Base-by-base conservation (phyloP, 495 filamentous ascomycete genomes). In the Penicillium canescens region DNA sequence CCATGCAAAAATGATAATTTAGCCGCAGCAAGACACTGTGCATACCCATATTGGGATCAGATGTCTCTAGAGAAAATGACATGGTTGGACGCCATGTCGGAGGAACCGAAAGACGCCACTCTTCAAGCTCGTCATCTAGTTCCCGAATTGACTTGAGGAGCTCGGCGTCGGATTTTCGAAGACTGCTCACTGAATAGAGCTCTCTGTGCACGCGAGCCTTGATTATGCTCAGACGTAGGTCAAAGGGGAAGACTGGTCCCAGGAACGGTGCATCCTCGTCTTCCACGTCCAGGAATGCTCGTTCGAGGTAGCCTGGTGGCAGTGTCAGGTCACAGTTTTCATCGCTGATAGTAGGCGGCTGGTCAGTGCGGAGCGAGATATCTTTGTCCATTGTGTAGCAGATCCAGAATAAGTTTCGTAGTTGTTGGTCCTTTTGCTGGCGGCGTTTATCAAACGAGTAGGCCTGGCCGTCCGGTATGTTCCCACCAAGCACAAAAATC, bases 261-360 rank as follows among this genome's bases (percentile, higher is more conserved):
- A 63, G 56, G 6, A 42, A 35, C 20, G 52, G 41, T 24, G 41
- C 43, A 16, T 64, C 60, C 16, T 59, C 50, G 35, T 50, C 54
- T 39, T 69, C 63, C n/a, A 64, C 52, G 46, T 69, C 68, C 6
- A 58, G 38, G 60, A 65, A 62, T 35, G 70, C 55, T 7, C 58
- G 52, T 1, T 77, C 69, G 1, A 68, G 48, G 54, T 82, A 82
- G 3, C 68, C 70, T 5, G 66, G 64, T 0, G 79, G 79, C 6
- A 81, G 63, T 0, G 77, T 77, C 14, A 83, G 62, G 56, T 82
- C 79, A 57, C 80, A 83, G 50, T 80, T 76, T 20, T 82, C 77
- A 45, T 83, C 78, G 11, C 66, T 62, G 35, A 82, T 75, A 2
- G 66, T 60, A n/a, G 78, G 77, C 7, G 79, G 79, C 55, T 79